Evolutionary conservation across 768 basidiomycete genomes (phyloP), one percentile per base, ranked within the genome.

Genomic region (Russula emetica): DNA sequence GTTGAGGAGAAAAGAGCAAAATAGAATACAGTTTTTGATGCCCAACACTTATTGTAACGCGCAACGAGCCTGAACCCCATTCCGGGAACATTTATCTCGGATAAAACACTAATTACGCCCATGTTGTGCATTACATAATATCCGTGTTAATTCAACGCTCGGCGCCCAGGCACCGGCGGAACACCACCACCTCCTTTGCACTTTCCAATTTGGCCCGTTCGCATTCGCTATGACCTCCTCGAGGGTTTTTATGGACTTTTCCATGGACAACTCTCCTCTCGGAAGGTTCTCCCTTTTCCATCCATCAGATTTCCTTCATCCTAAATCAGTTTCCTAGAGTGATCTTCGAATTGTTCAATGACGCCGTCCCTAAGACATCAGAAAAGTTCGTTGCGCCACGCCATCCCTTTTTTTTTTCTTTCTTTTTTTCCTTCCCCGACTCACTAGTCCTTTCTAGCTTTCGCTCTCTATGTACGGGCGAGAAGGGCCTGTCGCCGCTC

Each of bases 401-500:
- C 14, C 34, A 49, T 34, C 26, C 13, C 11, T 5, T n/a, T 9
- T n/a, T 16, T n/a, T 47, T 16, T 14, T 0, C 5, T 22, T 56
- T n/a, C n/a, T 28, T 45, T 22, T 42, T 50, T 62, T 62, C 47
- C 54, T 22, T 36, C 30, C 36, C 55, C 28, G 47, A 49, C 42
- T 61, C 24, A 66, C 18, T 63, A 61, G 49, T 13, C 55, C n/a
- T 26, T 50, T 42, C 52, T 67, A 95, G 92, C 75, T 95, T 95
- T 73, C 84, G 93, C 50, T 84, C 86, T 3, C 77, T 96, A 58
- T 92, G 90, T 72, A 95, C 92, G 1, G 94, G 94, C 10, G 90
- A 93, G 73, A 85, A 84, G 70, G 94, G 93, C 5, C 69, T 87
- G 8, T 91, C 90, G 0, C 73, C 79, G 0, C 72, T 78, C 24